A percentile compares a stretch with the other conserved stretches of the same genome.
These are phyloP conservation scores for Wallacemonas sp. DNA, from an alignment of 208 protist species.

Conservation along the genomic window DNA sequence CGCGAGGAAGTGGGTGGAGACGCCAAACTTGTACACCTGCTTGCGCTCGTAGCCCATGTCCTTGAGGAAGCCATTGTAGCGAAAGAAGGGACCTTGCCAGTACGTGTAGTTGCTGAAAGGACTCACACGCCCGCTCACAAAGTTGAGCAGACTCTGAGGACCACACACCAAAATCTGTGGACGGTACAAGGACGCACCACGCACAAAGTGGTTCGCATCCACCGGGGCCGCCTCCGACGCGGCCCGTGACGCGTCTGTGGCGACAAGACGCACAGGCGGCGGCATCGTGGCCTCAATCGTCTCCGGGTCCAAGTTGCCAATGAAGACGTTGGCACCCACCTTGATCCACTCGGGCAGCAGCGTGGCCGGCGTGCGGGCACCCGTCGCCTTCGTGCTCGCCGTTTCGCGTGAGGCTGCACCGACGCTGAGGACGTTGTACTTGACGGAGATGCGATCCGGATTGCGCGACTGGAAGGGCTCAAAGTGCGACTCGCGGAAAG, in stretches of 20 bases:
- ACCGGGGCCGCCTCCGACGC: background rate
- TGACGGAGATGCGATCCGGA: conserved; percentile 40
- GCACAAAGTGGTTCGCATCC: conserved; percentile 1
- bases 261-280: conserved; percentile 34
- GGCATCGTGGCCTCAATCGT: conserved; percentile 51
- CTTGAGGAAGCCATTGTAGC: conserved; percentile 77
- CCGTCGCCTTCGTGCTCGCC: background rate
- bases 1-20: conserved; percentile 77
- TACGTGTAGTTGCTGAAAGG: conserved; percentile 65
- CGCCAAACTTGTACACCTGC: conserved; percentile 91
- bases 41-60: conserved; percentile 83
- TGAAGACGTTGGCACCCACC: conserved; percentile 56
- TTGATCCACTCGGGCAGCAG: conserved; percentile 13
- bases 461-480: conserved; percentile 36
- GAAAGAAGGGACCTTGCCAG: conserved; percentile 76
- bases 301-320: conserved; percentile 72
- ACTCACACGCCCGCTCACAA: conserved; percentile 73
- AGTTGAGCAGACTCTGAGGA: conserved; percentile 72
- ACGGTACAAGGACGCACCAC: conserved; percentile 22
- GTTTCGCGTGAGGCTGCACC: background rate
- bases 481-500: conserved; percentile 65
- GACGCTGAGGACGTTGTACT: conserved; percentile 64
- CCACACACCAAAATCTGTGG: conserved; percentile 78
- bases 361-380: conserved; percentile 1
- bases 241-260: background rate